Conservation (phyloP, 2,329 filamentous ascomycete genomes). For the Apiospora saccharicola region DNA sequence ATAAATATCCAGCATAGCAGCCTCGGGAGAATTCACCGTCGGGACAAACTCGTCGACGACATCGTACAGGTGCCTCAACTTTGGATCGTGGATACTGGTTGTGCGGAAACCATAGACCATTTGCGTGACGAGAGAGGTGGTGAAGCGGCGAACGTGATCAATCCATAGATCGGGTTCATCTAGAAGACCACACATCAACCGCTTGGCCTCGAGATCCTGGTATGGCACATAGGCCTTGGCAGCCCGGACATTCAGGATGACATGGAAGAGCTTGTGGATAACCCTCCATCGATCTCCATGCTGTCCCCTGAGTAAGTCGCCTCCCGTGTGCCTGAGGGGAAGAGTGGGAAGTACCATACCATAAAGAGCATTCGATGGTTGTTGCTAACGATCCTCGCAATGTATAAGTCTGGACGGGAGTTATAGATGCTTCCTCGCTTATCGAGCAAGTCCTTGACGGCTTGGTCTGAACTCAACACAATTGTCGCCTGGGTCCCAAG, state of each 20-base stretch:
- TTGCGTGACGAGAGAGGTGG: conserved; percentile 55
- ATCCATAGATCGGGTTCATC: conserved; percentile 50
- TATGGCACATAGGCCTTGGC: conserved; percentile 60
- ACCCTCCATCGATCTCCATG: conserved; percentile 45
- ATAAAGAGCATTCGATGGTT: conserved; percentile 32
- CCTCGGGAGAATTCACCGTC: conserved; percentile 34
- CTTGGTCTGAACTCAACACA: conserved; percentile 53
- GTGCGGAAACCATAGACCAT: conserved; percentile 58
- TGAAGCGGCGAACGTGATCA: conserved; percentile 55
- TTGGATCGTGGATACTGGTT: conserved; percentile 44
- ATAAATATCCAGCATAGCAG: conserved; percentile 54
- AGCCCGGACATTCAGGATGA: conserved; percentile 54
- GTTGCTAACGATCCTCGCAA: conserved; percentile 45
- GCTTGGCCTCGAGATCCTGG: conserved; percentile 62
- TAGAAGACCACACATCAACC: conserved; percentile 58
- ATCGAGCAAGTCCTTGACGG: conserved; percentile 60
- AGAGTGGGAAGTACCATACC: conserved; percentile 26
- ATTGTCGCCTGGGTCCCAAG: conserved; percentile 56
- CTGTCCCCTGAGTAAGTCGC: not conserved
- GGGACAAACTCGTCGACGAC: conserved; percentile 45
- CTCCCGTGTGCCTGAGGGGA: not conserved
- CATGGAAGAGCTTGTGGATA: conserved; percentile 50
- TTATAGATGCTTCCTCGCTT: conserved; percentile 59
- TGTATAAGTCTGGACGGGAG: conserved; percentile 50
- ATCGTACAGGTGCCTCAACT: conserved; percentile 51